These are phyloP conservation scores for Usnea hakonensis DNA, from an alignment of 495 filamentous ascomycete genomes.

Conservation along the genomic window DNA sequence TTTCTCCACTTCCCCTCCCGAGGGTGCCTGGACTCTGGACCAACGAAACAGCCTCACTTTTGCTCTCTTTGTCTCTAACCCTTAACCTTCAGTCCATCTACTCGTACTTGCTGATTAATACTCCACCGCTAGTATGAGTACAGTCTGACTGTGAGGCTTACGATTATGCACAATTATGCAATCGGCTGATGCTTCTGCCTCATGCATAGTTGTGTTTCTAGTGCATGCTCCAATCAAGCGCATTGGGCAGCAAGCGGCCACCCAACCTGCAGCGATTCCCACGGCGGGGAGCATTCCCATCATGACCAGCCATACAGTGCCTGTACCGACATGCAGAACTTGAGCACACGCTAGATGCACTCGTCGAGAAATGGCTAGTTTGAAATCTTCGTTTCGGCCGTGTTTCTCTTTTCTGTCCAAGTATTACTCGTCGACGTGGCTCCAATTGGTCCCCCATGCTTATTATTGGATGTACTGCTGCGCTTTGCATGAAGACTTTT, in stretches of 20 bases:
- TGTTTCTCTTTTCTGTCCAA: neutral
- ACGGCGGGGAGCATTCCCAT: conserved; percentile 3
- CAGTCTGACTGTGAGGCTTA: neutral
- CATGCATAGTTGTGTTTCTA: neutral
- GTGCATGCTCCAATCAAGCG: conserved; percentile 14
- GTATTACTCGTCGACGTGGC: conserved; percentile 20
- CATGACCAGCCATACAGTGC: conserved; percentile 2
- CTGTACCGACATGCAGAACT: conserved; percentile 3
- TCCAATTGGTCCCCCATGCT: conserved; percentile 15
- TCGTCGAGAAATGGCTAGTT: conserved; percentile 3
- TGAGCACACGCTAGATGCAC: conserved; percentile 1
- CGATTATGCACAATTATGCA: neutral
- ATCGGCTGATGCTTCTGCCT: neutral
- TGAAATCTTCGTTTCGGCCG: neutral
- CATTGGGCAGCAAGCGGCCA: conserved; percentile 18
- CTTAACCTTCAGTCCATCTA: no score
- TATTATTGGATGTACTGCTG: conserved; percentile 11
- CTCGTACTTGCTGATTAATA: neutral
- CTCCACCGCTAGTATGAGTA: neutral
- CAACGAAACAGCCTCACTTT: neutral
- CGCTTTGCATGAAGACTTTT: neutral
- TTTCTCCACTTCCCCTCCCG: neutral
- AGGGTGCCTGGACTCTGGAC: neutral
- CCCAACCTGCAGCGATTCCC: neutral
- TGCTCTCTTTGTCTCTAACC: neutral